These are phyloP conservation scores for Eleusine indica DNA, from an alignment of 176 grass and related monocot species.

Conservation along the genomic window DNA sequence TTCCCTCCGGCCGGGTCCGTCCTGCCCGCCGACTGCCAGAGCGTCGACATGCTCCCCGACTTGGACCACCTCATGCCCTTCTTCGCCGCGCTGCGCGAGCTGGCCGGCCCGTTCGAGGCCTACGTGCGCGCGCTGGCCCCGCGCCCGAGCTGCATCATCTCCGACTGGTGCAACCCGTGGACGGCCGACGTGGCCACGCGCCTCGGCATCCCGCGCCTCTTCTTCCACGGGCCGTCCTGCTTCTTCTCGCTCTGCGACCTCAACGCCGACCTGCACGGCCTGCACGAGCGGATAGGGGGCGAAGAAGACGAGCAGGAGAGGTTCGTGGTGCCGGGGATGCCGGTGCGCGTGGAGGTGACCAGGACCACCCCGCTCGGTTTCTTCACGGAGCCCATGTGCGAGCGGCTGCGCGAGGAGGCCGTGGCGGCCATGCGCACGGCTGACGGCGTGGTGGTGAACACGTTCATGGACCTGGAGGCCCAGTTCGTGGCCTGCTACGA, in stretches of 20 bases:
- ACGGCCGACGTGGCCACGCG: slow-evolving; percentile 36
- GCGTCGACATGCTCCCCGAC: slow-evolving; percentile 29
- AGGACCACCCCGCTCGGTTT: background rate
- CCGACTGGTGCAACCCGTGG: slow-evolving; percentile 49
- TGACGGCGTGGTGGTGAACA: slow-evolving; percentile 59
- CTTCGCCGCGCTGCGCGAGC: slow-evolving; percentile 13
- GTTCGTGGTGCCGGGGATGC: slow-evolving; percentile 34
- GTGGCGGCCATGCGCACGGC: slow-evolving; percentile 36
- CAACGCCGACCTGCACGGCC: background rate
- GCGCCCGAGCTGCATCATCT: slow-evolving; percentile 48
- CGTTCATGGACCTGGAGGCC: slow-evolving; percentile 51
- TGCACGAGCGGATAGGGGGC: background rate
- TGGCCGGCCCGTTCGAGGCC: slow-evolving; percentile 40
- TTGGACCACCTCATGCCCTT: background rate
- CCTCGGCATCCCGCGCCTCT: slow-evolving; percentile 41
- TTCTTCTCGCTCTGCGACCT: slow-evolving; percentile 47
- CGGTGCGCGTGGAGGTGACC: slow-evolving; percentile 28
- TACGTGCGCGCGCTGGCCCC: slow-evolving; percentile 15
- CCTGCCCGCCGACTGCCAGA: slow-evolving; percentile 44
- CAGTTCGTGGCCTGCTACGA: slow-evolving; percentile 44
- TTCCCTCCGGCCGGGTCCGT: slow-evolving; percentile 14
- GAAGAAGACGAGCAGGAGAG: background rate
- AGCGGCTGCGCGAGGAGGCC: background rate
- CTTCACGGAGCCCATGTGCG: slow-evolving; percentile 9
- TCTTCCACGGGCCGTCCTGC: slow-evolving; percentile 50